These are phyloP conservation scores for Chlorella sp. DNA, from an alignment of 139 green algal genomes.

Conservation along the genomic window DNA sequence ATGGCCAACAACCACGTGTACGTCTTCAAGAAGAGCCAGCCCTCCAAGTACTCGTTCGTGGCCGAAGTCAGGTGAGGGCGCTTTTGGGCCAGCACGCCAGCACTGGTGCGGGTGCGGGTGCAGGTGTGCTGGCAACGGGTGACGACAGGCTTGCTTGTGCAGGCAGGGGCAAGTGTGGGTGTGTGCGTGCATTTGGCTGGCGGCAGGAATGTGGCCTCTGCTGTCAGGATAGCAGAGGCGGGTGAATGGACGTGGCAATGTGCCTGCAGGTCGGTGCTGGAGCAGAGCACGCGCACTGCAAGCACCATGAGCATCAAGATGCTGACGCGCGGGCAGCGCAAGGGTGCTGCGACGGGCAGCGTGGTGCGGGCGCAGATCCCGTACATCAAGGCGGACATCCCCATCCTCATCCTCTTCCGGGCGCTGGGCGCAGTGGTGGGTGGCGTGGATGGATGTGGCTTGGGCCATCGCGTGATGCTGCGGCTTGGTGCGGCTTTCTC, in stretches of 20 bases:
- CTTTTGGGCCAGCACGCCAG: background rate
- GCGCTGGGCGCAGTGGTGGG: slow-evolving; percentile 76
- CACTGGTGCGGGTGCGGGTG: background rate
- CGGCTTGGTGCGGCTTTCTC: too few relatives aligned
- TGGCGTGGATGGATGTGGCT: too few relatives aligned
- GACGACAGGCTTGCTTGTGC: background rate
- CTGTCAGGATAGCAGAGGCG: background rate
- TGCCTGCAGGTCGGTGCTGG: slow-evolving; percentile 69
- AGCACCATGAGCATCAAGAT: slow-evolving; percentile 84
- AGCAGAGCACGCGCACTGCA: slow-evolving; percentile 72
- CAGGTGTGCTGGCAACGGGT: background rate
- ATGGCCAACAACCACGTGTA: slow-evolving; percentile 99
- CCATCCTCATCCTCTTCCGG: slow-evolving; percentile 85
- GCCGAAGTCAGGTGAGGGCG: slow-evolving; percentile 64
- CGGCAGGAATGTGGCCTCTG: background rate
- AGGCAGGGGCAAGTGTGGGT: too few relatives aligned
- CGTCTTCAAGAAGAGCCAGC: slow-evolving; percentile 93
- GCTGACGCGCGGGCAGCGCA: slow-evolving; percentile 51
- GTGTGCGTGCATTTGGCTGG: too few relatives aligned
- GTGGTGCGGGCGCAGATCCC: slow-evolving; percentile 61
- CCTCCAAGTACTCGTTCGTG: slow-evolving; percentile 87
- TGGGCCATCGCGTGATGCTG: too few relatives aligned
- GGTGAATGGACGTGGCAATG: background rate
- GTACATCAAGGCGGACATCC: slow-evolving; percentile 79
- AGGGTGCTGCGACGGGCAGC: slow-evolving; percentile 39